Conservation (phyloP, 140 eudicot genomes). For the Erigeron philadelphicus region DNA sequence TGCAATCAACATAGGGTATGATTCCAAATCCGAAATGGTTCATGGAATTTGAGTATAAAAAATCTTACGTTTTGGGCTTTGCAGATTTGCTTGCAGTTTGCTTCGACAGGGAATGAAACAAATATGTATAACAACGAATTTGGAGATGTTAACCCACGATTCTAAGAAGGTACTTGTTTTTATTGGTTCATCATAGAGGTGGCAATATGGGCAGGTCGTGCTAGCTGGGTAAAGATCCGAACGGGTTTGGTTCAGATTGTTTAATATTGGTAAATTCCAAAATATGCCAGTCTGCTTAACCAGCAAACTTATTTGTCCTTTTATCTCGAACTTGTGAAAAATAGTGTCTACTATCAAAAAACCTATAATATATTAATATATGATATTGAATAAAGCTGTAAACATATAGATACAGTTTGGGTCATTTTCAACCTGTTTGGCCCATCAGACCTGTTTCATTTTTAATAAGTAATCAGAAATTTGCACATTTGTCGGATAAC, state of each 20-base stretch:
- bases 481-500: neutral
- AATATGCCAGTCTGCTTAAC: neutral
- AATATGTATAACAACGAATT: constrained; percentile 58
- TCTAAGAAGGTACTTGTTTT: constrained; percentile 47
- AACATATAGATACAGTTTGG: neutral
- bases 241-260: constrained; percentile 5
- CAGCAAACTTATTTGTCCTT: neutral
- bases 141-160: constrained; percentile 45
- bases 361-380: neutral
- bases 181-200: neutral
- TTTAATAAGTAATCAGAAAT: neutral
- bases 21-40: neutral
- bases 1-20: constrained; percentile 92
- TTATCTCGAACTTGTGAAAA: neutral
- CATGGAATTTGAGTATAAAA: neutral
- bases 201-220: neutral
- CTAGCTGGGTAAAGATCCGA: neutral
- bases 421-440: neutral
- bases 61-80: constrained; percentile 1
- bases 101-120: constrained; percentile 97
- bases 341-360: neutral
- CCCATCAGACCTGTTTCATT: neutral
- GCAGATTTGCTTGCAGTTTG: constrained; percentile 91
- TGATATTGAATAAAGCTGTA: neutral
- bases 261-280: neutral